These are phyloP conservation scores for Penicillium bovifimosum DNA, from an alignment of 495 filamentous ascomycete species.

Conservation along the genomic window DNA sequence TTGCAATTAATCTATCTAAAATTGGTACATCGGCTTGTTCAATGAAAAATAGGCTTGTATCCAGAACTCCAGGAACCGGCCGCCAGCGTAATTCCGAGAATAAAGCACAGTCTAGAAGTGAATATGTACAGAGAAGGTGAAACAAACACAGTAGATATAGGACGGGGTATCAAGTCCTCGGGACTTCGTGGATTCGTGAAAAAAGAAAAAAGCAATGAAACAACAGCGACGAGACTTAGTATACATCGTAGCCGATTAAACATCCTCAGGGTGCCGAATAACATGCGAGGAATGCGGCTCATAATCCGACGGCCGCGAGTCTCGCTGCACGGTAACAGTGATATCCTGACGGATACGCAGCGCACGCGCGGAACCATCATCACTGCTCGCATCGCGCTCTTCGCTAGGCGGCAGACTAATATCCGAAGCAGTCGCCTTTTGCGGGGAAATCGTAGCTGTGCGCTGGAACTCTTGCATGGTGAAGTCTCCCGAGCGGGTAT, in stretches of 20 bases:
- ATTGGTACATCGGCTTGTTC: too few species aligned
- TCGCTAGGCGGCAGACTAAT: constrained; percentile 27
- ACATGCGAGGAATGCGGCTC: constrained; percentile 11
- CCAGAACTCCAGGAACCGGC: too few species aligned
- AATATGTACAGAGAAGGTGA: constrained; percentile 12
- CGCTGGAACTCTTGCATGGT: constrained; percentile 32
- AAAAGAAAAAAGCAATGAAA: not conserved
- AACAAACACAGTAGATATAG: constrained; percentile 4
- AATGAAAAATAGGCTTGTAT: too few species aligned
- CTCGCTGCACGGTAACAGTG: constrained; percentile 40
- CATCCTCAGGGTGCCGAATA: constrained; percentile 14
- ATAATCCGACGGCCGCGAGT: constrained; percentile 25
- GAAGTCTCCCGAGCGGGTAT: constrained; percentile 31
- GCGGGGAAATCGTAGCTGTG: constrained; percentile 22
- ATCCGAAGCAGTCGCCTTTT: constrained; percentile 31
- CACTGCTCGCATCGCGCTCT: constrained; percentile 30
- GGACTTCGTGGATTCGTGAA: constrained; percentile 19
- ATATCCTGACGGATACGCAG: constrained; percentile 43
- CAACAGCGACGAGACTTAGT: not conserved
- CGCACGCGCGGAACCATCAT: constrained; percentile 40
- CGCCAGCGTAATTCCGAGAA: too few species aligned
- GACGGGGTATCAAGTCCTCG: constrained; percentile 19
- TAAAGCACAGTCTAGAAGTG: constrained; percentile 5
- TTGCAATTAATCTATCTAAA: not conserved
- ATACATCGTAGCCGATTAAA: constrained; percentile 4